A percentile compares a stretch with the other conserved stretches of the same genome.
Evolutionary conservation across 305 asterid species (phyloP).

Genomic region (Caryopteris hybrid): DNA sequence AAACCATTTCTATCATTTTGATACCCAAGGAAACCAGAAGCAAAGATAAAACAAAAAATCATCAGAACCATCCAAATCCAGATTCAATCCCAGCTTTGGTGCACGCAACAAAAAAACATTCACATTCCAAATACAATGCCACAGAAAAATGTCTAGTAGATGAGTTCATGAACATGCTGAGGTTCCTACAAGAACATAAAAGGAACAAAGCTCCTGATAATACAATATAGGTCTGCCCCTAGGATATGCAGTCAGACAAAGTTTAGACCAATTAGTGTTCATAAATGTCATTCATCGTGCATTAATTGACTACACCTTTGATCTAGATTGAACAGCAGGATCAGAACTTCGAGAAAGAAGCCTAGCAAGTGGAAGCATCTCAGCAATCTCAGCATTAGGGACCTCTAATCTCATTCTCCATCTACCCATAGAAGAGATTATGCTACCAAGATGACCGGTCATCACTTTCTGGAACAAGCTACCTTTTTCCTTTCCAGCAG

Average conservation of each 20-base stretch:
- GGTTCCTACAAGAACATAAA: background rate
- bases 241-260: background rate
- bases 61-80: background rate
- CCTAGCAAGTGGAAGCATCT: constrained; percentile 99
- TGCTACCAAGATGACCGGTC: constrained; percentile 94
- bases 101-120: background rate
- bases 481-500: constrained; percentile 80
- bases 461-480: constrained; percentile 88
- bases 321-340: constrained; percentile 97
- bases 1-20: background rate
- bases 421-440: constrained; percentile 99
- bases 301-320: constrained; percentile 56
- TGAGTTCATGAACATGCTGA: constrained; percentile 1
- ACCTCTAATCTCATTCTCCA: constrained; percentile 99
- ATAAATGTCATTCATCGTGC: constrained; percentile 3
- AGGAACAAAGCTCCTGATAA: constrained; percentile 14
- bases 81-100: background rate
- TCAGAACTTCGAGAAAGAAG: constrained; percentile 97
- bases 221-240: background rate
- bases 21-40: background rate
- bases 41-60: background rate
- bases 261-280: constrained; percentile 8
- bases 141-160: background rate
- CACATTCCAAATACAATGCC: background rate
- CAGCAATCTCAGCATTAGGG: constrained; percentile 97